phyloP scores from a whole-genome alignment of 2,329 filamentous ascomycete genomes.

The Zymoseptoria crescenta region DNA sequence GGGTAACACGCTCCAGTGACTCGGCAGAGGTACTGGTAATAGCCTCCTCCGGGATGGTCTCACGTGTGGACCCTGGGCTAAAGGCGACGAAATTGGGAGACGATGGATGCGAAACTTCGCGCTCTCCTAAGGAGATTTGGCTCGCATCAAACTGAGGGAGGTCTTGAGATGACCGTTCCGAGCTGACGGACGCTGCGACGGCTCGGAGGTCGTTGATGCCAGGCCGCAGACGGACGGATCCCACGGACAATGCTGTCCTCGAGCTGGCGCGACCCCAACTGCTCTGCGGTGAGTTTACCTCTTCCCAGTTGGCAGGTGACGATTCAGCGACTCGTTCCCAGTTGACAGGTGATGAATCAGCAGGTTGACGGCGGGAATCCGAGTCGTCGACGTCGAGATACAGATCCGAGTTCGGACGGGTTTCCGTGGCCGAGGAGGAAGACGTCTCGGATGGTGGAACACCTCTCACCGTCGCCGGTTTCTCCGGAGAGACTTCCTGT shows the following conservation, averaged over 20 bases:
- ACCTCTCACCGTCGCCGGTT: constrained; percentile 15
- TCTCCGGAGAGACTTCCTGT: constrained; percentile 22
- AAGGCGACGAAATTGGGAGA: constrained; percentile 27
- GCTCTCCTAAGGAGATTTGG: constrained; percentile 13
- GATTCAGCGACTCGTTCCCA: neutral
- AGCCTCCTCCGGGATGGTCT: neutral
- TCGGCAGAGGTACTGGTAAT: constrained; percentile 20
- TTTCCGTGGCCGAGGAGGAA: constrained; percentile 11
- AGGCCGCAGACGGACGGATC: neutral
- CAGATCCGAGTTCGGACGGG: neutral
- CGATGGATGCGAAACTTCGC: constrained; percentile 14
- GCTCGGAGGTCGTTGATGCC: neutral
- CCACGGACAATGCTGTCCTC: neutral
- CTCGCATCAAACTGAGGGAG: constrained; percentile 7
- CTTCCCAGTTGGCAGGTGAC: neutral
- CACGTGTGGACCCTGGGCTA: constrained; percentile 9
- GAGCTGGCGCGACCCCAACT: neutral
- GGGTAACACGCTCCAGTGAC: constrained; percentile 26
- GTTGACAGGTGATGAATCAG: neutral
- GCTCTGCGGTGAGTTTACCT: neutral
- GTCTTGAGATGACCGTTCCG: neutral
- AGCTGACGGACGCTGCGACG: neutral
- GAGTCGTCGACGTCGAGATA: neutral
- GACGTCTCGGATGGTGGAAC: constrained; percentile 15
- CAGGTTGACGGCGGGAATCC: neutral